Evolutionary conservation across 345 rosid genomes (phyloP).

Genomic region (Citrus sp.): DNA sequence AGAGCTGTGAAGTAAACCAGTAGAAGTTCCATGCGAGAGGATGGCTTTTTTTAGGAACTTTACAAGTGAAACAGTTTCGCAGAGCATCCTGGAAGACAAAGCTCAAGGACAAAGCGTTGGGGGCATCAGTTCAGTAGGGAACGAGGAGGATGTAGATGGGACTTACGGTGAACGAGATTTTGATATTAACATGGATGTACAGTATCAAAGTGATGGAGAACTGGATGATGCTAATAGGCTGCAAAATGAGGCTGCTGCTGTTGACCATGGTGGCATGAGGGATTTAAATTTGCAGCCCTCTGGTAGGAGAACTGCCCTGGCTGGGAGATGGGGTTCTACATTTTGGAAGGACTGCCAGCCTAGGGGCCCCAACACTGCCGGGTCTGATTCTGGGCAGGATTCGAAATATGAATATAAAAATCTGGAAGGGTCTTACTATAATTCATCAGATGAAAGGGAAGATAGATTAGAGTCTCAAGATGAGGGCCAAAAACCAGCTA

Average conservation of each 20-base stretch:
- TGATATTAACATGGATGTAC: slow-evolving; percentile 71
- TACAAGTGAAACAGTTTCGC: slow-evolving; percentile 54
- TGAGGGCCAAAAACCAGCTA: slow-evolving; percentile 48
- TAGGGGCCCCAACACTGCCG: slow-evolving; percentile 42
- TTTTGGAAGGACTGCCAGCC: slow-evolving; percentile 99
- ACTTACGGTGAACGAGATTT: slow-evolving; percentile 60
- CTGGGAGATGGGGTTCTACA: slow-evolving; percentile 92
- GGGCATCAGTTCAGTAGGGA: slow-evolving; percentile 43
- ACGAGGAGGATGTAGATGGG: slow-evolving; percentile 40
- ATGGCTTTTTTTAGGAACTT: slow-evolving; percentile 91
- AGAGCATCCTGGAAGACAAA: slow-evolving; percentile 59
- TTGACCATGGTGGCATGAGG: slow-evolving; percentile 30
- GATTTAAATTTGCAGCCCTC: slow-evolving; percentile 51
- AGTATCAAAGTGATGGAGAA: slow-evolving; percentile 70
- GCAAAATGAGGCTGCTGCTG: slow-evolving; percentile 38
- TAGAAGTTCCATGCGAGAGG: slow-evolving; percentile 48
- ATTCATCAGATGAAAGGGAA: slow-evolving; percentile 52
- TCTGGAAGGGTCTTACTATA: slow-evolving; percentile 53
- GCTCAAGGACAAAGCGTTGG: slow-evolving; percentile 39
- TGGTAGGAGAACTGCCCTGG: slow-evolving; percentile 58
- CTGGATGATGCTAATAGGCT: slow-evolving; percentile 47
- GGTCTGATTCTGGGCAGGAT: slow-evolving; percentile 71
- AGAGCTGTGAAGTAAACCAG: slow-evolving; percentile 2
- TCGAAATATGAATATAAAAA: slow-evolving; percentile 55
- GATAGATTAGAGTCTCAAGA: slow-evolving; percentile 61